Evolutionary conservation across 768 basidiomycete genomes (phyloP), one percentile per base, ranked within the genome.

Genomic region (Leccinellum rugosiceps): DNA sequence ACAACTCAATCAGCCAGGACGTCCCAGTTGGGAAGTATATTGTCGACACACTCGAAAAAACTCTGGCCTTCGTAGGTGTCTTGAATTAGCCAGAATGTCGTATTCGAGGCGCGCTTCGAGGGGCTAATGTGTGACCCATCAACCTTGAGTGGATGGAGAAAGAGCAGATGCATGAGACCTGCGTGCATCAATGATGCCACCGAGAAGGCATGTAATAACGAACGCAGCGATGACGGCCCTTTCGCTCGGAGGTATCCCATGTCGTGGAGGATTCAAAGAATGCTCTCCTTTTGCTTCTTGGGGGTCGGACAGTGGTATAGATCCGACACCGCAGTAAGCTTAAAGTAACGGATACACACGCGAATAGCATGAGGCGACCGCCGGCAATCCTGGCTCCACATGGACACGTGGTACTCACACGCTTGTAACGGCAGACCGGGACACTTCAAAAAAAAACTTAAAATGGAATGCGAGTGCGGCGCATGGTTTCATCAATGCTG

Each of bases 41-140:
- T 45, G 26, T 52, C 70, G 70, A 71, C 76, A 50, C 57, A 90
- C 89, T 89, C 80, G 67, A 89, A 90, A 71, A 91, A 91, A 0
- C 74, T 81, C 53, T 77, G 62, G 14, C 89, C 88, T 45, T 80
- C 77, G 65, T 86, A 90, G 4, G 80, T 82, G 65, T 88, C 87
- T 71, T 88, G 68, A 11, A 81, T 80, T 14, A 87, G 73, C 88
- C 88, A 91, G 6, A 89, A 65, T 62, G 81, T 84, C 4, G 82
- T 63, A 48, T 61, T 65, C 25, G 62, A 55, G 54, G 59, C 43
- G 5, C 62, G 66, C 53, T 59, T 70, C 7, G 60, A 64, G 31
- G 53, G 47, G 30, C 30, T 50, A 31, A 30, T 48, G 43, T 56
- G 45, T 21, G 54, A 38, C 38, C 21, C 21, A 53, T 19, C 52